These are phyloP conservation scores for Boletellus ananas DNA, from an alignment of 768 basidiomycete genomes.

Conservation along the genomic window DNA sequence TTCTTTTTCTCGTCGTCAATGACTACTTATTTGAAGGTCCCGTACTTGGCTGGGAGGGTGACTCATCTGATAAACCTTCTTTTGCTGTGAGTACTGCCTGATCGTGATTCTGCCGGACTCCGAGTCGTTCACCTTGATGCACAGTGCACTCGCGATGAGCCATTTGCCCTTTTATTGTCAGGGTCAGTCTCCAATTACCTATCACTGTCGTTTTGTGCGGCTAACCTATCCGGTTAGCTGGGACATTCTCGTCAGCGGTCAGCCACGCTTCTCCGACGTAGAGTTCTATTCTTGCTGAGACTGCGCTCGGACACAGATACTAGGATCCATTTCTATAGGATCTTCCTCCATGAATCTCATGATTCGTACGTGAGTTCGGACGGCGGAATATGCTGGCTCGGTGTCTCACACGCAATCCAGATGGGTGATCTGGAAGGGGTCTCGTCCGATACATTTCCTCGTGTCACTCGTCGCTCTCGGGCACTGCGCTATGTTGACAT, in stretches of 20 bases:
- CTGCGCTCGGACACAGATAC: background rate
- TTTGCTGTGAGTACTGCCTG: background rate
- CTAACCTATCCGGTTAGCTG: constrained; percentile 1
- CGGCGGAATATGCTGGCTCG: background rate
- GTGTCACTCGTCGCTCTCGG: constrained; percentile 3
- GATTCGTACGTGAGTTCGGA: constrained; percentile 13
- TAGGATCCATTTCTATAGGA: constrained; percentile 2
- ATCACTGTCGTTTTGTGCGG: background rate
- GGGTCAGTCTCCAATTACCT: constrained; percentile 2
- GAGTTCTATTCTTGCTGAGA: background rate
- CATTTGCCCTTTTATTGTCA: background rate
- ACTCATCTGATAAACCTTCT: constrained; percentile 2
- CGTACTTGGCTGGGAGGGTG: constrained; percentile 10
- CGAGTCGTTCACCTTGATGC: background rate
- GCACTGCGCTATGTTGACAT: constrained; percentile 9
- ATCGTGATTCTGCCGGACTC: too few relatives aligned
- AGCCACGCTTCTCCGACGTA: background rate
- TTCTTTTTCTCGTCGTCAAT: background rate
- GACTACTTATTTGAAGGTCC: constrained; percentile 3
- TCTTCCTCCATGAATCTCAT: constrained; percentile 16
- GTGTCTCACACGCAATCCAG: background rate
- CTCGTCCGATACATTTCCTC: background rate
- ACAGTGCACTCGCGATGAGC: constrained; percentile 5
- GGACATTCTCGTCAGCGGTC: background rate
- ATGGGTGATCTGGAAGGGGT: constrained; percentile 15